These are phyloP conservation scores for Apophysomyces ossiformis DNA, from an alignment of 371 early-diverging fungal genomes.

Conservation along the genomic window DNA sequence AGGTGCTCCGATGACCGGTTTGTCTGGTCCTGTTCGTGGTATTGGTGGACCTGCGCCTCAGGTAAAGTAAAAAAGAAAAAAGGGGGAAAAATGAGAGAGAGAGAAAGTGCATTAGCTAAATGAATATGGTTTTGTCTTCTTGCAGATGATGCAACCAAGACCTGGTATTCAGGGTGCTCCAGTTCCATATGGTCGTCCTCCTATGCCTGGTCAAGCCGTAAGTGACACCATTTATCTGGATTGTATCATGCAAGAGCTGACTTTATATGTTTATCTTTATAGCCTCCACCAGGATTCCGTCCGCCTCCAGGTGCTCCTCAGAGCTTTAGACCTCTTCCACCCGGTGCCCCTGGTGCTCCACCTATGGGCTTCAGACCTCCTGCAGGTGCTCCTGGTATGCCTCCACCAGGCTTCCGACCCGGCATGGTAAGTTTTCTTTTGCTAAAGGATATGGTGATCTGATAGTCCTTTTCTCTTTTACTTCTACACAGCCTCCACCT, in stretches of 20 bases:
- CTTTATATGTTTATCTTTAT: not conserved
- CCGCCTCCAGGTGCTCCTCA: slow-evolving; percentile 71
- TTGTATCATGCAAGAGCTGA: not conserved
- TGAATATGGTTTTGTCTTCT: not conserved
- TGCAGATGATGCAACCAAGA: slow-evolving; percentile 73
- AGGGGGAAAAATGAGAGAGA: not conserved
- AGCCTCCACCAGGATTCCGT: slow-evolving; percentile 67
- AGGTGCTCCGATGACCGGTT: slow-evolving; percentile 62
- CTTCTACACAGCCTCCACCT: slow-evolving; percentile 17
- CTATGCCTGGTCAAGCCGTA: slow-evolving; percentile 47
- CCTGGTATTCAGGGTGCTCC: slow-evolving; percentile 70
- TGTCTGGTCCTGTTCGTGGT: slow-evolving; percentile 90
- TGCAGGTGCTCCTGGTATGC: slow-evolving; percentile 41
- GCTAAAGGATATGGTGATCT: not conserved
- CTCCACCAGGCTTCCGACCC: slow-evolving; percentile 50
- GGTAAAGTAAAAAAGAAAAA: slow-evolving; percentile 32
- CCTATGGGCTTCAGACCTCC: slow-evolving; percentile 66
- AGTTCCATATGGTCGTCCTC: slow-evolving; percentile 77
- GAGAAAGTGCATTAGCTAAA: not conserved
- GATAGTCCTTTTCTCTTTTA: not conserved
- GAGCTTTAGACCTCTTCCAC: slow-evolving; percentile 43
- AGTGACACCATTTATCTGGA: slow-evolving; percentile 1
- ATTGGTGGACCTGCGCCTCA: slow-evolving; percentile 91
- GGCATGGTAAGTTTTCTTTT: slow-evolving; percentile 35
- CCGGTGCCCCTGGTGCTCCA: slow-evolving; percentile 46